Evolutionary conservation across 306 rosid genomes (phyloP).

Genomic region (Vigna reflexopilosa): DNA sequence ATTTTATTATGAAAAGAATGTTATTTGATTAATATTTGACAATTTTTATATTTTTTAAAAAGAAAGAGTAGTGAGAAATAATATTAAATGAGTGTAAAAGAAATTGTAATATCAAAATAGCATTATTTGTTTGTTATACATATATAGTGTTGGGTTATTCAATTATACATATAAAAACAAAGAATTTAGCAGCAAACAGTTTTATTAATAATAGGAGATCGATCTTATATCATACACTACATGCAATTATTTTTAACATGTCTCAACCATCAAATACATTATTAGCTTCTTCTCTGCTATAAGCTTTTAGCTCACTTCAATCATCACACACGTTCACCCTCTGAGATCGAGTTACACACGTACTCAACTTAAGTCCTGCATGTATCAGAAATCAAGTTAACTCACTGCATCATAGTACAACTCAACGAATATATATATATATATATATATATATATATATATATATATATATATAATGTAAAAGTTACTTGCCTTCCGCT

Average conservation of each 20-base stretch:
- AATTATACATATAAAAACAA: too few species aligned
- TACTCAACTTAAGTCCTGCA: slow-evolving; percentile 31
- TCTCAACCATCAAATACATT: slow-evolving; percentile 35
- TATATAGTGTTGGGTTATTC: too few species aligned
- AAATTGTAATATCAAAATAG: too few species aligned
- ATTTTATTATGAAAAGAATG: too few species aligned
- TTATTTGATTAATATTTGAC: too few species aligned
- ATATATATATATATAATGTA: too few species aligned
- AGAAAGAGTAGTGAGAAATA: too few species aligned
- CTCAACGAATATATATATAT: background rate
- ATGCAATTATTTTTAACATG: slow-evolving; percentile 4
- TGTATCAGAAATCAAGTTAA: background rate
- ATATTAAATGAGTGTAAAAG: too few species aligned
- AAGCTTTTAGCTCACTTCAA: background rate
- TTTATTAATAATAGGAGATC: slow-evolving; percentile 34
- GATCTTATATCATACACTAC: slow-evolving; percentile 4
- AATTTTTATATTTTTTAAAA: too few species aligned
- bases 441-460: too few species aligned
- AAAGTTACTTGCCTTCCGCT: slow-evolving; percentile 36
- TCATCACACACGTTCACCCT: slow-evolving; percentile 7
- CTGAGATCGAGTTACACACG: background rate
- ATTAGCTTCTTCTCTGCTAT: background rate
- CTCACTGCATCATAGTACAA: background rate
- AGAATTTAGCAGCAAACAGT: background rate
- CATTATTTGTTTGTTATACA: too few species aligned